Conservation (phyloP, 352 stramenopile species). For the Phytopythium sindhum region DNA sequence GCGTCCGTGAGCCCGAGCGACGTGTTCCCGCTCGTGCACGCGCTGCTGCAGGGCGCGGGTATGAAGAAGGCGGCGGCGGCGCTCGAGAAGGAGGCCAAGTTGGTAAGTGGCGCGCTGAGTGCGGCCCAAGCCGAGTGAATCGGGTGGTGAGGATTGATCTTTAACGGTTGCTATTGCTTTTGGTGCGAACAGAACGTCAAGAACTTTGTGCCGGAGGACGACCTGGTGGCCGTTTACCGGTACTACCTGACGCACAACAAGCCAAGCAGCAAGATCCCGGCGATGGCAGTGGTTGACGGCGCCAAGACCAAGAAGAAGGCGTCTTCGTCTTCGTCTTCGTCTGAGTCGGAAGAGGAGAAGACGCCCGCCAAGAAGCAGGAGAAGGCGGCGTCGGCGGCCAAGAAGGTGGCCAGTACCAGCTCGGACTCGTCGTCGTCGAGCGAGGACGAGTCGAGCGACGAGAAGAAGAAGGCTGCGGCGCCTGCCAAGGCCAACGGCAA, state of each 20-base stretch:
- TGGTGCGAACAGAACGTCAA: conserved; percentile 28
- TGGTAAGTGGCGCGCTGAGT: conserved; percentile 28
- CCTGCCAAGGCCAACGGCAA: conserved; percentile 6
- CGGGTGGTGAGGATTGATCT: neutral
- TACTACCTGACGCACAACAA: conserved; percentile 54
- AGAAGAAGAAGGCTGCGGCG: conserved; percentile 16
- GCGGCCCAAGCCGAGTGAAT: neutral
- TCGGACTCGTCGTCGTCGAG: conserved; percentile 22
- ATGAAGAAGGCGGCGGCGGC: conserved; percentile 68
- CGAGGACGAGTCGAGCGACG: conserved; percentile 14
- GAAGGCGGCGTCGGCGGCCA: conserved; percentile 13
- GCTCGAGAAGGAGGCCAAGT: conserved; percentile 70
- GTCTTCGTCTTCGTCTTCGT: conserved; percentile 35
- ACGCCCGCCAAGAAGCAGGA: conserved; percentile 17
- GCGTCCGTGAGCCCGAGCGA: conserved; percentile 56
- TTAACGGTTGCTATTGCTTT: conserved; percentile 10
- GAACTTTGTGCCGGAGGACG: conserved; percentile 54
- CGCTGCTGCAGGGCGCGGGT: conserved; percentile 56
- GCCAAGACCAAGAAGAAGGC: conserved; percentile 44
- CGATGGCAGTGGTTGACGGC: conserved; percentile 48
- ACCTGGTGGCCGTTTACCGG: conserved; percentile 74
- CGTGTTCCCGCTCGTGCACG: conserved; percentile 71
- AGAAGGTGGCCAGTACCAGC: conserved; percentile 15
- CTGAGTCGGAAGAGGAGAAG: conserved; percentile 30
- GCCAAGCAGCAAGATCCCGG: conserved; percentile 42